Evolutionary conservation across 2,329 filamentous ascomycete genomes (phyloP).

Genomic region (Alternaria burnsii): DNA sequence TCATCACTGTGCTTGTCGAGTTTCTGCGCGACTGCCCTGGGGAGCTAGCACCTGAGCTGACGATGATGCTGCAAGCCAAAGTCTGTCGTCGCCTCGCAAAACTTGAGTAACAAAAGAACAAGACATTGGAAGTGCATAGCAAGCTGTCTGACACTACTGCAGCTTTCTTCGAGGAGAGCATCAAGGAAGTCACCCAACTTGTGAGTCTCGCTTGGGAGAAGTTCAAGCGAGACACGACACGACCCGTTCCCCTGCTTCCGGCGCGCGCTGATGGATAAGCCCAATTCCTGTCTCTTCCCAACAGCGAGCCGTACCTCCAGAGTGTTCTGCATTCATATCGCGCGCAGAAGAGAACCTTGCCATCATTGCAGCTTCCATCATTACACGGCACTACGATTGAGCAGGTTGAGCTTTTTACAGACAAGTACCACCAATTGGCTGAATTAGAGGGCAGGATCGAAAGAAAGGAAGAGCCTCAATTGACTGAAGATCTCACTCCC

Average conservation of each 20-base stretch:
- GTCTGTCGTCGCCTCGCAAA: conserved; percentile 66
- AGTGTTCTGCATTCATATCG: conserved; percentile 18
- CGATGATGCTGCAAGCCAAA: conserved; percentile 58
- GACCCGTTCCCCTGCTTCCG: conserved; percentile 56
- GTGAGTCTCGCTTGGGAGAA: conserved; percentile 39
- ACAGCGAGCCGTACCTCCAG: conserved; percentile 27
- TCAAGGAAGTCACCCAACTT: conserved; percentile 39
- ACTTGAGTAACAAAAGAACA: conserved; percentile 50
- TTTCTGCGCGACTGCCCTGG: conserved; percentile 52
- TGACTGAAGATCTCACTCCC: no score
- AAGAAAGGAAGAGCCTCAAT: no score
- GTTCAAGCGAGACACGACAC: conserved; percentile 35
- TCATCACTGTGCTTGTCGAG: conserved; percentile 56
- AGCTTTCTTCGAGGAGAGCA: conserved; percentile 21
- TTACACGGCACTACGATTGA: conserved; percentile 17
- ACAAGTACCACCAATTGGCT: conserved; percentile 28
- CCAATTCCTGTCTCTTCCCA: conserved; percentile 27
- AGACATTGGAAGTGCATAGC: no score
- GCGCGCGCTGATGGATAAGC: conserved; percentile 39
- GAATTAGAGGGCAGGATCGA: no score
- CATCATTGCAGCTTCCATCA: conserved; percentile 15
- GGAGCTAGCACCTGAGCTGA: conserved; percentile 44
- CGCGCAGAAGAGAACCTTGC: conserved; percentile 5
- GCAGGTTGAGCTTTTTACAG: conserved; percentile 24
- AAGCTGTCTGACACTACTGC: no score